Evolutionary conservation across 805 yeast genomes (phyloP).

Genomic region (Wickerhamomyces ciferrii): DNA sequence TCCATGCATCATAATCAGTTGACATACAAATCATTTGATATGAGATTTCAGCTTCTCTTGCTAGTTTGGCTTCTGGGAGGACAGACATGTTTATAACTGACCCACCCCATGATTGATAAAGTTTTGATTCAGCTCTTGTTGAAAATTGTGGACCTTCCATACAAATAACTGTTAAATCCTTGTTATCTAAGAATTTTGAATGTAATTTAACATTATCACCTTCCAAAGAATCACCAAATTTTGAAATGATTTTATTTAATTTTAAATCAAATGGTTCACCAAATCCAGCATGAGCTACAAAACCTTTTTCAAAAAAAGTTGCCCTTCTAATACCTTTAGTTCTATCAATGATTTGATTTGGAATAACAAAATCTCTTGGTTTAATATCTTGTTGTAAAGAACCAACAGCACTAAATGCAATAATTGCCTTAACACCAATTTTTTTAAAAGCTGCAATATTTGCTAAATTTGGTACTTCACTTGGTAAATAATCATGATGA

Average conservation of each 20-base stretch:
- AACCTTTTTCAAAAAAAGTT: conserved; percentile 79
- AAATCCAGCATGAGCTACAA: conserved; percentile 95
- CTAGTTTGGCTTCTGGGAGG: conserved; percentile 94
- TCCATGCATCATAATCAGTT: conserved; percentile 99
- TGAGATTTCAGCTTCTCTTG: conserved; percentile 94
- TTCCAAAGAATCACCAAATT: conserved; percentile 50
- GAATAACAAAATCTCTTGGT: conserved; percentile 96
- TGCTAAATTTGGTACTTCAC: conserved; percentile 90
- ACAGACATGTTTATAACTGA: conserved; percentile 96
- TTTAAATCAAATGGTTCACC: conserved; percentile 92
- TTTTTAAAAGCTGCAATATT: conserved; percentile 93
- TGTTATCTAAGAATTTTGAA: conserved; percentile 57
- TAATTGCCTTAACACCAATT: conserved; percentile 79
- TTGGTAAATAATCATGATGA: conserved; percentile 84
- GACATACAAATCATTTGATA: conserved; percentile 99
- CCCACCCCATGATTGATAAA: conserved; percentile 88
- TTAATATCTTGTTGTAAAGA: conserved; percentile 82
- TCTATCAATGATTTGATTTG: conserved; percentile 93
- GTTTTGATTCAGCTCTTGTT: conserved; percentile 90
- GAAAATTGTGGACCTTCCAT: conserved; percentile 99
- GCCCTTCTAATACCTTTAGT: conserved; percentile 92
- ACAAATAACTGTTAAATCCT: conserved; percentile 82
- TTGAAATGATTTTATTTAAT: conserved; percentile 60
- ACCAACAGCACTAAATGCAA: conserved; percentile 96
- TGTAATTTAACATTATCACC: conserved; percentile 50